Percentiles rank a stretch among this genome's conserved stretches.
Evolutionary conservation across 441 rosid species (phyloP).

Genomic region (Gossypium gossypioides): DNA sequence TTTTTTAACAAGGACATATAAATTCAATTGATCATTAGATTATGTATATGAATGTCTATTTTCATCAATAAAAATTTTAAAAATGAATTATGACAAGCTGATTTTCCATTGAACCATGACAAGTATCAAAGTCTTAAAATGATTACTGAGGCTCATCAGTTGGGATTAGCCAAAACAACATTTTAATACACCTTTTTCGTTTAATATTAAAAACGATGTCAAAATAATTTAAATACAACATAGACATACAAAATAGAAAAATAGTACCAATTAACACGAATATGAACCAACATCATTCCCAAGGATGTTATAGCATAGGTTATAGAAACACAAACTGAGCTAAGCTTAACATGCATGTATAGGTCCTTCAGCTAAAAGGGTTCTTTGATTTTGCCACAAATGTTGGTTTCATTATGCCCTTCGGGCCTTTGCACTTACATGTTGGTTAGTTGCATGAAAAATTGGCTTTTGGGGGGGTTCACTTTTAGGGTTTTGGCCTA

Average conservation of each 20-base stretch:
- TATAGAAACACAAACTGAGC: not conserved
- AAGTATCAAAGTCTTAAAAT: not conserved
- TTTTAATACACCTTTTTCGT: not conserved
- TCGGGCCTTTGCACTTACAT: not conserved
- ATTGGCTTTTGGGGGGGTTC: not conserved
- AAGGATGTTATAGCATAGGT: not conserved
- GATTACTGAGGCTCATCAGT: not conserved
- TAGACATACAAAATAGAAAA: not conserved
- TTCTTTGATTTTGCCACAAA: not conserved
- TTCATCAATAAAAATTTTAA: not conserved
- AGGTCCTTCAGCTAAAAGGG: not conserved
- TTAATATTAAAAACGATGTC: not conserved
- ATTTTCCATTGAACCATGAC: not conserved
- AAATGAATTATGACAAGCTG: not conserved
- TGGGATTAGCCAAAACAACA: not conserved
- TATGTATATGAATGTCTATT: not conserved
- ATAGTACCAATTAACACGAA: not conserved
- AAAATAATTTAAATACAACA: not conserved
- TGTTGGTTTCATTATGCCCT: not conserved
- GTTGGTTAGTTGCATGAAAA: not conserved
- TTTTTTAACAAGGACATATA: not conserved
- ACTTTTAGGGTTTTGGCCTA: not conserved
- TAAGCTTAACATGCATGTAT: not conserved
- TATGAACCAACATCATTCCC: not conserved
- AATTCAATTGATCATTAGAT: not conserved